Conservation (phyloP, 441 rosid genomes). For the Lepidium campestre region DNA sequence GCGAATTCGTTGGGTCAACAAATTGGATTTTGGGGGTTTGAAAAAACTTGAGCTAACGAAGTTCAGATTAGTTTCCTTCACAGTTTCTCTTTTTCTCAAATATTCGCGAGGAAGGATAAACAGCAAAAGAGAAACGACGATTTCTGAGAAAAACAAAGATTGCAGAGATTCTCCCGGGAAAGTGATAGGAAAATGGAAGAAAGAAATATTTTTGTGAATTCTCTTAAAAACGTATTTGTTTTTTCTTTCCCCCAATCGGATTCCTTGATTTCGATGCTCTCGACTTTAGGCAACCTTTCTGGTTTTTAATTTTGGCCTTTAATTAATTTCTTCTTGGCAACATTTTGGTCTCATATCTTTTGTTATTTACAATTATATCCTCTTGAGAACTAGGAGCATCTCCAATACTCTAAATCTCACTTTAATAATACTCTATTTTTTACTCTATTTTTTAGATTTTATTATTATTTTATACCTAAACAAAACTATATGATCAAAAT, state of each 20-base stretch:
- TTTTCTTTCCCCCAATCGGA: constrained; percentile 1
- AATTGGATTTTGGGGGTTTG: background rate
- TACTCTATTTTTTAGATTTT: too few relatives aligned
- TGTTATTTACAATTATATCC: background rate
- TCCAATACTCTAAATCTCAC: too few relatives aligned
- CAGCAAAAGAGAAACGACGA: constrained; percentile 13
- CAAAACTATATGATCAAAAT: too few relatives aligned
- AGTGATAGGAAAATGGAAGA: constrained; percentile 18
- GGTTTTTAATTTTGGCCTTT: background rate
- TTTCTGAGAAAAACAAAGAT: background rate
- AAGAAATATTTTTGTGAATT: background rate
- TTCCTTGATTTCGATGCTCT: constrained; percentile 18
- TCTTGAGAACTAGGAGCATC: too few relatives aligned
- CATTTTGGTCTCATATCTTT: background rate
- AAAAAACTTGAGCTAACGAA: background rate
- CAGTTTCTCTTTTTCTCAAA: background rate
- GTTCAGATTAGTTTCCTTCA: background rate
- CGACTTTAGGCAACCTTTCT: background rate
- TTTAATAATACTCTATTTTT: too few relatives aligned
- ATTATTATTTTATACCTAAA: too few relatives aligned
- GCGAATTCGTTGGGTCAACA: constrained; percentile 3
- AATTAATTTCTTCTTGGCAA: background rate
- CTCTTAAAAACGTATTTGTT: background rate
- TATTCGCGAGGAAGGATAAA: constrained; percentile 8
- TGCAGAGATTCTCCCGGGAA: constrained; percentile 27